Evolutionary conservation across 768 basidiomycete genomes (phyloP), one percentile per base, ranked within the genome.

Genomic region (Trametes punicea): DNA sequence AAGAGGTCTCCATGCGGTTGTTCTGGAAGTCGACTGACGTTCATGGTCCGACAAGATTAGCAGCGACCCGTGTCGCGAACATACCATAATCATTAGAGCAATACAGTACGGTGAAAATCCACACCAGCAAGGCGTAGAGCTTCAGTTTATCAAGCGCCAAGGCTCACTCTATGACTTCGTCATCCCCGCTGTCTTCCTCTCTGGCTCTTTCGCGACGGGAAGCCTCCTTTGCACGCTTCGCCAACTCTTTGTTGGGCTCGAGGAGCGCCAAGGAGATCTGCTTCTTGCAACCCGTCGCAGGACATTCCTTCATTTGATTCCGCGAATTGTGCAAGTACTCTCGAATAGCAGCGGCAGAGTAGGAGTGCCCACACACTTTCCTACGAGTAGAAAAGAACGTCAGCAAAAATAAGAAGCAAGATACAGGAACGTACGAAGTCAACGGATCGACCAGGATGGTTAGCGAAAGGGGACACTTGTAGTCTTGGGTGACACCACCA

Each of bases 381-480:
- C 90, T 93, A 65, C 16, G 57, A 41, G 36, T 30, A 23, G 15
- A 64, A 16, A 57, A 41, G 42, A 31, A 26, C 11, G 27, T 50
- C 47, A 52, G 60, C 31, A 30, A 26, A 23, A 31, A 39, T 50
- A 55, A 27, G n/a, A 27, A 21, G 15, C 16, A 5, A 42, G 23
- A 18, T 51, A 23, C 16, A 40, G 20, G 18, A 64, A 75, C 88
- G 52, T 67, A 95, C 94, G 90, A 93, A 3, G 88, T 92, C 56
- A 90, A 74, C 2, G 95, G 93, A 47, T 96, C 77, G 20, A 76
- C 77, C 34, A 92, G 77, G 13, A 77, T 68, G 2, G 74, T 79
- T 40, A 94, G 75, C 0, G 88, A 84, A 46, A 98, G 73, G 2
- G 93, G 94, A 62, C 93, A 96, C 52, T 83, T 87, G 76, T 85